A percentile compares a stretch with the other conserved stretches of the same genome.
phyloP scores from a whole-genome alignment of 2,329 filamentous ascomycete species.

The Trichoderma brevicompactum region DNA sequence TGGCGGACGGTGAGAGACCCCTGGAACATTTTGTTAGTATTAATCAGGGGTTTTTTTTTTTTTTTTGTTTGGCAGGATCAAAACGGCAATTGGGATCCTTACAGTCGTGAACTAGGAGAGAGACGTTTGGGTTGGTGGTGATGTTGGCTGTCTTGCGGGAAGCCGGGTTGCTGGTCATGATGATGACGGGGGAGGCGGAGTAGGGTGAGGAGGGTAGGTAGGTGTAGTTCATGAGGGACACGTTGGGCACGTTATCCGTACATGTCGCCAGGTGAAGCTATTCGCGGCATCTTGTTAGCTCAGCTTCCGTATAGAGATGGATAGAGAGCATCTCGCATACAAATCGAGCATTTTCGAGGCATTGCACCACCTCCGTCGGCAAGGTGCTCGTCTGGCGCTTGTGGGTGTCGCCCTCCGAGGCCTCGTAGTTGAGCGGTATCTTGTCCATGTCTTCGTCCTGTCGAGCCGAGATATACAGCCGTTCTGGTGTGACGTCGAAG shows the following conservation, averaged over 20 bases:
- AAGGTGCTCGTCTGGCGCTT: slow-evolving; percentile 71
- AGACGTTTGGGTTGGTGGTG: slow-evolving; percentile 81
- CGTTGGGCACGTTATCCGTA: slow-evolving; percentile 79
- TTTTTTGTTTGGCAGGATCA: neutral
- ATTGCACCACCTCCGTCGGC: slow-evolving; percentile 84
- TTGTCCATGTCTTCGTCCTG: slow-evolving; percentile 54
- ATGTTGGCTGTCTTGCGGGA: slow-evolving; percentile 84
- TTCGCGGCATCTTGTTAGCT: slow-evolving; percentile 13
- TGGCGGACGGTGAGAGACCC: slow-evolving; percentile 90
- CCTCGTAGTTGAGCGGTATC: slow-evolving; percentile 74
- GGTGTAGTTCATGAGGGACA: slow-evolving; percentile 99
- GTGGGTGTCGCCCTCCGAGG: slow-evolving; percentile 73
- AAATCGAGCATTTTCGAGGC: slow-evolving; percentile 92
- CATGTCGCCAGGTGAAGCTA: slow-evolving; percentile 96
- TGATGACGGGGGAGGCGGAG: slow-evolving; percentile 75
- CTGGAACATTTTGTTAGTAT: slow-evolving; percentile 37
- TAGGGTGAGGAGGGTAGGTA: slow-evolving; percentile 82
- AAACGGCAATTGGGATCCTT: slow-evolving; percentile 31
- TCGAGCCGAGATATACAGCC: slow-evolving; percentile 18
- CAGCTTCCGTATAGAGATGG: neutral
- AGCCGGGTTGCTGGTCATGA: slow-evolving; percentile 86
- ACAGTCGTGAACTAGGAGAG: slow-evolving; percentile 94
- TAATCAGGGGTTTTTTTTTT: neutral
- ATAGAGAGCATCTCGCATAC: slow-evolving; percentile 66
- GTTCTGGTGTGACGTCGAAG: slow-evolving; percentile 7